phyloP scores from a whole-genome alignment of 768 basidiomycete species.

The Lentinula sp. region DNA sequence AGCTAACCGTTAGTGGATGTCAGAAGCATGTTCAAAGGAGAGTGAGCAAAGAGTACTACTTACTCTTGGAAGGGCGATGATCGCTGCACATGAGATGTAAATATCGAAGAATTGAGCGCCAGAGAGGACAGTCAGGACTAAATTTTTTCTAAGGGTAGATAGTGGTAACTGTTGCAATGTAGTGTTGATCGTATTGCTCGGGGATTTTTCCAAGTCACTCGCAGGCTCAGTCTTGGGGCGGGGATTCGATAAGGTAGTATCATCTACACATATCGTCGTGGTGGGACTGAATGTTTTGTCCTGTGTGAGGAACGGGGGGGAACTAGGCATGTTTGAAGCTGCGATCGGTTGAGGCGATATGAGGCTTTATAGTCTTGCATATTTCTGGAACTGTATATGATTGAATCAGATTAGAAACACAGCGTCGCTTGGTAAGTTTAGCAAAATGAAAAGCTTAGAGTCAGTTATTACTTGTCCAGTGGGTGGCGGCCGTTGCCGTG shows the following conservation, averaged over 20 bases:
- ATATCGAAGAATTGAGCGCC: conserved; percentile 31
- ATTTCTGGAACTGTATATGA: not conserved
- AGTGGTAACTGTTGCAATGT: not conserved
- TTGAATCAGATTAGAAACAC: not conserved
- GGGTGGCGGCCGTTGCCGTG: not conserved
- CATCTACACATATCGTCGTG: not conserved
- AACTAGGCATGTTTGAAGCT: not conserved
- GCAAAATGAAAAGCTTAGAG: too few relatives aligned
- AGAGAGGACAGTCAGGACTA: conserved; percentile 26
- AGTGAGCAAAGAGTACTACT: not conserved
- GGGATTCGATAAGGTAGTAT: not conserved
- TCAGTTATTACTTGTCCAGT: too few relatives aligned
- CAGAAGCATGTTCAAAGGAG: conserved; percentile 22
- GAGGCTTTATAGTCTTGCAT: not conserved
- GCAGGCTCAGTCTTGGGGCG: not conserved
- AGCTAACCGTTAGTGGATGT: conserved; percentile 21
- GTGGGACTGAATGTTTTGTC: not conserved
- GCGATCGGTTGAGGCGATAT: not conserved
- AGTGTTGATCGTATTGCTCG: not conserved
- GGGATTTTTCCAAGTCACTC: not conserved
- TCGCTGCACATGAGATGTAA: conserved; percentile 27
- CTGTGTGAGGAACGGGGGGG: not conserved
- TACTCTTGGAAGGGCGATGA: conserved; percentile 27
- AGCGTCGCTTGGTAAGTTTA: not conserved
- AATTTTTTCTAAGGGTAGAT: not conserved